These are phyloP conservation scores for Ganoderma lingzhi DNA, from an alignment of 1,284 basidiomycete species.

Conservation along the genomic window DNA sequence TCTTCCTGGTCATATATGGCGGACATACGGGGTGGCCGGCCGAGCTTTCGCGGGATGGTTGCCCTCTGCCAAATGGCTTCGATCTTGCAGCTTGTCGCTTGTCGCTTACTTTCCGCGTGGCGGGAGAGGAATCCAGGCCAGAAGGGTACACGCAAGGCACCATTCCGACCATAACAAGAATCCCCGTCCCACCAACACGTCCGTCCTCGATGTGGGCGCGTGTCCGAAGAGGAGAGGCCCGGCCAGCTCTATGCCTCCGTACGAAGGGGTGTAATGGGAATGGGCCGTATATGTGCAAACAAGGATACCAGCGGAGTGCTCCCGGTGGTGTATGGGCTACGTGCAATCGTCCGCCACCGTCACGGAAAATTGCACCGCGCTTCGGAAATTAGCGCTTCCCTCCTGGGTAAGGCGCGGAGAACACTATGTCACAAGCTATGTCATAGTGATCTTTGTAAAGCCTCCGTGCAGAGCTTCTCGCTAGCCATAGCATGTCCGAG, in stretches of 20 bases:
- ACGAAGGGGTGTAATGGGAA: slow-evolving; percentile 3
- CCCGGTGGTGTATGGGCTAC: slow-evolving; percentile 13
- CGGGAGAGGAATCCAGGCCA: slow-evolving; percentile 20
- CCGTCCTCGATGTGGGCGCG: slow-evolving; percentile 26
- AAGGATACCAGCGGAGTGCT: slow-evolving; percentile 24
- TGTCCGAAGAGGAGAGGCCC: slow-evolving; percentile 17
- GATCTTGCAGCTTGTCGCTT: slow-evolving; percentile 26
- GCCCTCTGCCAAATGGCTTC: slow-evolving; percentile 17
- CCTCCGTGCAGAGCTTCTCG: slow-evolving; percentile 21
- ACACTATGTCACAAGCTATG: slow-evolving; percentile 22
- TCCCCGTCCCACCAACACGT: slow-evolving; percentile 21
- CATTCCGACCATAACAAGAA: slow-evolving; percentile 13
- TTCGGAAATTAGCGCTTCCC: slow-evolving; percentile 30
- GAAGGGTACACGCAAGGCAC: slow-evolving; percentile 21
- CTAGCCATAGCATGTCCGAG: slow-evolving; percentile 22
- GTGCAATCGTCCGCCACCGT: slow-evolving; percentile 12
- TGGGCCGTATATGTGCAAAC: slow-evolving; percentile 23
- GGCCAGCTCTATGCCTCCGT: slow-evolving; percentile 18
- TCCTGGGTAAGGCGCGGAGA: slow-evolving; percentile 22
- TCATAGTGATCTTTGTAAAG: slow-evolving; percentile 21
- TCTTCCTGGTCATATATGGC: slow-evolving; percentile 6
- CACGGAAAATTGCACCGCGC: slow-evolving; percentile 19
- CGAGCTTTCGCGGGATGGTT: slow-evolving; percentile 28
- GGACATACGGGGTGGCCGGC: slow-evolving; percentile 26
- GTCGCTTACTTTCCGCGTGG: slow-evolving; percentile 29